These are phyloP conservation scores for Nicotiana obtusifolia DNA, from an alignment of 257 asterid genomes.

Conservation along the genomic window DNA sequence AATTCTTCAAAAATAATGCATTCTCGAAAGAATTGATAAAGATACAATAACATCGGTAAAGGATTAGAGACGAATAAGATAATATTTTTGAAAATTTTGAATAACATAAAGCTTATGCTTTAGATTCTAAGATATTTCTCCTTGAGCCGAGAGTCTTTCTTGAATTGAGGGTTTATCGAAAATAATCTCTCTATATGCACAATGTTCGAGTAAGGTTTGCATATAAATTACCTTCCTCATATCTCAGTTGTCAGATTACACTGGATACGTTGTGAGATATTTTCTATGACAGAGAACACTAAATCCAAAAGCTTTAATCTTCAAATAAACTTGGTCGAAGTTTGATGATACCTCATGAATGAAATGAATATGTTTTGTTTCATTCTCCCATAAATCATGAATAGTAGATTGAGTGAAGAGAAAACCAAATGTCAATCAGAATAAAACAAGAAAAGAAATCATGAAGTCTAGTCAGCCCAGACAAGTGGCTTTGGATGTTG, in stretches of 20 bases:
- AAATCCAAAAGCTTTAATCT: not conserved
- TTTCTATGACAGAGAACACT: too few relatives aligned
- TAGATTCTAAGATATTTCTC: not conserved
- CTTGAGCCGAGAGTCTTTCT: too few relatives aligned
- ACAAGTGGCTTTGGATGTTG: conserved; percentile 4
- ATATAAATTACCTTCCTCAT: fast-evolving
- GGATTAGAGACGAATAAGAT: not conserved
- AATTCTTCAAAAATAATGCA: too few relatives aligned
- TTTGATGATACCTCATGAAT: not conserved
- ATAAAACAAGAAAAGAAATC: not conserved
- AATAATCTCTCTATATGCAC: fast-evolving
- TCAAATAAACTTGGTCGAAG: not conserved
- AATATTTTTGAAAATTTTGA: too few relatives aligned
- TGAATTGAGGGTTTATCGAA: too few relatives aligned
- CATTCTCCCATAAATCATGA: not conserved
- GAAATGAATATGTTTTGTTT: not conserved
- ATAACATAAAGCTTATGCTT: not conserved
- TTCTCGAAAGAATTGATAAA: too few relatives aligned
- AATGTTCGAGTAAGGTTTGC: too few relatives aligned
- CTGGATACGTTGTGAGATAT: too few relatives aligned
- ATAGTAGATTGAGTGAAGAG: not conserved
- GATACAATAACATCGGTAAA: too few relatives aligned
- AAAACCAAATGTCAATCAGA: conserved; percentile 1
- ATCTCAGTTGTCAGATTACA: too few relatives aligned
- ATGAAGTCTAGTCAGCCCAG: not conserved